Conservation (phyloP, 2,329 filamentous ascomycete species). For the Pseudodiploospora longispora region DNA sequence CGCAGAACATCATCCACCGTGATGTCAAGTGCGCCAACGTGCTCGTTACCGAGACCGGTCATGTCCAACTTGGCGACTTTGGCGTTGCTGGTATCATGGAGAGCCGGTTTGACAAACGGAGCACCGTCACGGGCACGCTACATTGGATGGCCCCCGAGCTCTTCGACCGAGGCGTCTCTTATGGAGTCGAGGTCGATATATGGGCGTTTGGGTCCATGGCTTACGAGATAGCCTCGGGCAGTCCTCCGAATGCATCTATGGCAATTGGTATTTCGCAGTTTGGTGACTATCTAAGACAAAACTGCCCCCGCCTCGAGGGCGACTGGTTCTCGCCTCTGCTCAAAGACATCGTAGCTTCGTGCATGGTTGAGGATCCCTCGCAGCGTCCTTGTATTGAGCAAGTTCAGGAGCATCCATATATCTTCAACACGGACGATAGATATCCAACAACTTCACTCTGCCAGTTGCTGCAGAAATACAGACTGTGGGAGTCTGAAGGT, state of each 20-base stretch:
- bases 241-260: conserved; percentile 46
- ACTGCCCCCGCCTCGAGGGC: conserved; percentile 49
- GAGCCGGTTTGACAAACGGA: conserved; percentile 52
- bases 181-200: conserved; percentile 53
- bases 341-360: conserved; percentile 51
- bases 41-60: conserved; percentile 65
- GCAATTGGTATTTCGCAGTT: conserved; percentile 32
- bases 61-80: conserved; percentile 66
- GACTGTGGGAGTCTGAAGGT: conserved; percentile 59
- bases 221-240: conserved; percentile 58
- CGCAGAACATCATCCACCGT: conserved; percentile 59
- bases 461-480: conserved; percentile 57
- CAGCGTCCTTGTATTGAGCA: conserved; percentile 50
- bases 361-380: conserved; percentile 48
- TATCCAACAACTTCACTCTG: conserved; percentile 54
- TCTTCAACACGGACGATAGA: conserved; percentile 45
- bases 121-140: conserved; percentile 58
- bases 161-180: conserved; percentile 41
- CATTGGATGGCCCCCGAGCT: conserved; percentile 65
- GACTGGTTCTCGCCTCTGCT: conserved; percentile 49
- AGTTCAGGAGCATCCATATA: conserved; percentile 57
- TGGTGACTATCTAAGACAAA: conserved; percentile 34
- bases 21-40: conserved; percentile 73
- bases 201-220: conserved; percentile 63
- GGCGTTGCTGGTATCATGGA: conserved; percentile 49